These are phyloP conservation scores for Heterobasidion irregulare DNA, from an alignment of 1,284 basidiomycete species.

Conservation along the genomic window DNA sequence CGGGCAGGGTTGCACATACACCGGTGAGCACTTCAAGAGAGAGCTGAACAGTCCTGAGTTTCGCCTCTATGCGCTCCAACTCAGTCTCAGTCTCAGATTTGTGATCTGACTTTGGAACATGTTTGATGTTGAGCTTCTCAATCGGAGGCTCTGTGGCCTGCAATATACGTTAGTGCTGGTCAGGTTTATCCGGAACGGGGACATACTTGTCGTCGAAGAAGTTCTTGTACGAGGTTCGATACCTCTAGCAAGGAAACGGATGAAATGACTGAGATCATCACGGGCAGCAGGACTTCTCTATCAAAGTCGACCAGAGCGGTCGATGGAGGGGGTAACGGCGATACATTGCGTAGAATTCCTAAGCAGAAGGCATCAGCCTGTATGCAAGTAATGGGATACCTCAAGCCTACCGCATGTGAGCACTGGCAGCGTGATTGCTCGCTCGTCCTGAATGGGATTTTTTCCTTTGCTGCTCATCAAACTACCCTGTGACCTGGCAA, in stretches of 20 bases:
- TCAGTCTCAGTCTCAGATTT: constrained; percentile 58
- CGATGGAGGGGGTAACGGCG: constrained; percentile 61
- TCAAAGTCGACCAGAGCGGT: constrained; percentile 61
- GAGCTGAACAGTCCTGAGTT: constrained; percentile 67
- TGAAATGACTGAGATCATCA: constrained; percentile 60
- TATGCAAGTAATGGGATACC: not conserved
- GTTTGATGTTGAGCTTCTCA: constrained; percentile 50
- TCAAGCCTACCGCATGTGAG: constrained; percentile 57
- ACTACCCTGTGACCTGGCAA: constrained; percentile 38
- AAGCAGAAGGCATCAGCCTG: not conserved
- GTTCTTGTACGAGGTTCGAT: constrained; percentile 41
- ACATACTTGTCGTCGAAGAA: constrained; percentile 47
- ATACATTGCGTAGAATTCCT: constrained; percentile 75
- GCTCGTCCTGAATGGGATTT: constrained; percentile 35
- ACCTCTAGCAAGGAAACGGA: constrained; percentile 53
- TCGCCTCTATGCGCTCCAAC: constrained; percentile 69
- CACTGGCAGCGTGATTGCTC: constrained; percentile 50
- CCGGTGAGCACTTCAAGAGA: constrained; percentile 83
- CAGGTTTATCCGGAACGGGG: not conserved
- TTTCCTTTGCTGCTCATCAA: constrained; percentile 30
- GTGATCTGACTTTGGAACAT: constrained; percentile 65
- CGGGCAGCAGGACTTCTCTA: constrained; percentile 65
- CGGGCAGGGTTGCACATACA: constrained; percentile 81
- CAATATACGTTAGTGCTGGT: not conserved
- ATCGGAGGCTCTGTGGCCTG: constrained; percentile 42